phyloP scores from a whole-genome alignment of 2,329 filamentous ascomycete species.

The Pseudogymnoascus sp. region DNA sequence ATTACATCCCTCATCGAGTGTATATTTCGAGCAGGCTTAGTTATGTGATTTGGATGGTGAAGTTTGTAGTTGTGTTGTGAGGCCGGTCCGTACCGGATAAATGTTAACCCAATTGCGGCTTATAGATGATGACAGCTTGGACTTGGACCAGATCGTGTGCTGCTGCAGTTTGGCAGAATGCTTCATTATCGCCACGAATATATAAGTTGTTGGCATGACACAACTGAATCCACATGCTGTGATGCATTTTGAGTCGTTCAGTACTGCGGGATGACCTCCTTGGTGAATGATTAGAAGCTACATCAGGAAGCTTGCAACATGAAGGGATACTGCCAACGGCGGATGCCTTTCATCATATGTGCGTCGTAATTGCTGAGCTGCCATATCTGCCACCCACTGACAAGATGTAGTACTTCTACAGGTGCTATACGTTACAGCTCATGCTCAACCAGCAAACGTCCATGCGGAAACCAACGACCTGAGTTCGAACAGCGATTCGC shows the following conservation, averaged over 20 bases:
- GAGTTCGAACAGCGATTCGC: background rate
- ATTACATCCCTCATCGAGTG: background rate
- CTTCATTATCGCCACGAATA: background rate
- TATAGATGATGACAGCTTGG: conserved; percentile 11
- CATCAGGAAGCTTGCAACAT: conserved; percentile 19
- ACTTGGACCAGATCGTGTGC: conserved; percentile 6
- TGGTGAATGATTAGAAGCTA: background rate
- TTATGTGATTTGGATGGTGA: background rate
- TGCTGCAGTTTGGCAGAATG: background rate
- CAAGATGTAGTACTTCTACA: conserved; percentile 16
- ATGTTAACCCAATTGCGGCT: conserved; percentile 7
- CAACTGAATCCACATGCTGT: background rate
- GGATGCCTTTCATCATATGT: conserved; percentile 27
- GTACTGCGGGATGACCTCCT: conserved; percentile 2
- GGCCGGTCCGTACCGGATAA: background rate
- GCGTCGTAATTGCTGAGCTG: conserved; percentile 13
- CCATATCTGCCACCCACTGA: background rate
- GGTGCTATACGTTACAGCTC: conserved; percentile 16
- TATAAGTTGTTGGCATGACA: conserved; percentile 6
- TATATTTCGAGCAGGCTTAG: background rate
- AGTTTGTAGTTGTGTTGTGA: background rate
- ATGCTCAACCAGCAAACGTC: conserved; percentile 12
- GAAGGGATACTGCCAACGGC: conserved; percentile 23
- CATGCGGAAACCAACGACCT: background rate
- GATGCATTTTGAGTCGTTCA: background rate